phyloP scores from a whole-genome alignment of 495 filamentous ascomycete species.

The Lentithecium fluviatile region DNA sequence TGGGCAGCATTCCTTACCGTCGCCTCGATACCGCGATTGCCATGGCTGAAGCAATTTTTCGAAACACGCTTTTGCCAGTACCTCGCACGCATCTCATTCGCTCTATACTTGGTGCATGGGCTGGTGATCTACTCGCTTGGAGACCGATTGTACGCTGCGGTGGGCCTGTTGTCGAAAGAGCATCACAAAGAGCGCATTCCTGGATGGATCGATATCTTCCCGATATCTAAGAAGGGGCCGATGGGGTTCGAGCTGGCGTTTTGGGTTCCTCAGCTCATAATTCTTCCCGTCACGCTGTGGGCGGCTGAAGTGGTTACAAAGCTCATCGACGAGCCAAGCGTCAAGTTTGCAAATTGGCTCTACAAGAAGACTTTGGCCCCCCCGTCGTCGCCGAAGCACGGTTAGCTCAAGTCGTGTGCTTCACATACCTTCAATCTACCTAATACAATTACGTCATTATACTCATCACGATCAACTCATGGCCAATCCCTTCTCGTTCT shows the following conservation, averaged over 20 bases:
- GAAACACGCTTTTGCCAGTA: conserved; percentile 44
- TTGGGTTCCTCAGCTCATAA: conserved; percentile 53
- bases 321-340: conserved; percentile 56
- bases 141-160: conserved; percentile 53
- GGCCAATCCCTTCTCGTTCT: too few species aligned
- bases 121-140: conserved; percentile 51
- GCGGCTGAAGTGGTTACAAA: conserved; percentile 56
- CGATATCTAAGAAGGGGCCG: conserved; percentile 51
- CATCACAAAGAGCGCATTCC: conserved; percentile 43
- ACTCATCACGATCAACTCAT: too few species aligned
- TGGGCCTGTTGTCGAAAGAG: conserved; percentile 52
- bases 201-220: conserved; percentile 49
- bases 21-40: conserved; percentile 28
- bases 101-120: conserved; percentile 56
- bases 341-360: conserved; percentile 55
- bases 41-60: conserved; percentile 34
- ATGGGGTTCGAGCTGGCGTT: conserved; percentile 57
- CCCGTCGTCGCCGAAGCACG: background rate
- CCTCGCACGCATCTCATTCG: conserved; percentile 52
- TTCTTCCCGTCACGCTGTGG: conserved; percentile 58
- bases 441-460: too few species aligned
- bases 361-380: conserved; percentile 46
- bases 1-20: conserved; percentile 42
- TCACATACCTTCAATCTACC: too few species aligned
- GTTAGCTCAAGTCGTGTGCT: background rate